A percentile compares a stretch with the other conserved stretches of the same genome.
Evolutionary conservation across 495 filamentous ascomycete genomes (phyloP).

Genomic region (Staphylotrichum tortipilum): DNA sequence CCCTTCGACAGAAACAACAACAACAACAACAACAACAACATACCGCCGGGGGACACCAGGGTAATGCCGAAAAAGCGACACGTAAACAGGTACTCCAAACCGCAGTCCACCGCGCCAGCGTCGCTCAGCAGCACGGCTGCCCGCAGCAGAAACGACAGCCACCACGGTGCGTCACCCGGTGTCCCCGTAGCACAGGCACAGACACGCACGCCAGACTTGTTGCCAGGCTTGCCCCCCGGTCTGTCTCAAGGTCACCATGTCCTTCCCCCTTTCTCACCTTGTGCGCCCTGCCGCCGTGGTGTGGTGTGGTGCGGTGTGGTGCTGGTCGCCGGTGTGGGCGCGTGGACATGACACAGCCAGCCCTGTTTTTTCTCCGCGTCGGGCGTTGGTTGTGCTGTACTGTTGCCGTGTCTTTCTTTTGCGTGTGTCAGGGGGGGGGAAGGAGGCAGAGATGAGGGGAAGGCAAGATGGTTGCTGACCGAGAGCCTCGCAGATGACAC

Average conservation of each 20-base stretch:
- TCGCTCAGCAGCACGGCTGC: constrained; percentile 27
- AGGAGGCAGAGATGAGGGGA: too few species aligned
- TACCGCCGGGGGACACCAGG: not conserved
- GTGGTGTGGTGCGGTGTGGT: not conserved
- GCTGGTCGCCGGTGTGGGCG: not conserved
- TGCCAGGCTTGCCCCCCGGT: too few species aligned
- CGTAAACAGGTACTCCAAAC: constrained; percentile 42
- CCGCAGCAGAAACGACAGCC: constrained; percentile 16
- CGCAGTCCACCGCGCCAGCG: constrained; percentile 41
- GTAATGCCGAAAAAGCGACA: constrained; percentile 50
- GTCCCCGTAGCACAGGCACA: not conserved
- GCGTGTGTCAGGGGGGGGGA: too few species aligned
- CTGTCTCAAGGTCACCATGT: too few species aligned
- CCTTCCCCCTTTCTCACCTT: not conserved
- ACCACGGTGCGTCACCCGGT: constrained; percentile 16
- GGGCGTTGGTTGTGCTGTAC: constrained; percentile 2
- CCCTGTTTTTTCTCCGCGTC: not conserved
- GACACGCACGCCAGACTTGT: too few species aligned
- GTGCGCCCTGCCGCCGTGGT: not conserved
- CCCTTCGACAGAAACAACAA: not conserved
- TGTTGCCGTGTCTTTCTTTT: too few species aligned
- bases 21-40: not conserved
- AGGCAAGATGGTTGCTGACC: too few species aligned
- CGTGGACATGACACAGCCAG: not conserved
- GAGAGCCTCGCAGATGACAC: constrained; percentile 8